Conservation (phyloP, 306 rosid species). For the Cicer pinnatifidum region DNA sequence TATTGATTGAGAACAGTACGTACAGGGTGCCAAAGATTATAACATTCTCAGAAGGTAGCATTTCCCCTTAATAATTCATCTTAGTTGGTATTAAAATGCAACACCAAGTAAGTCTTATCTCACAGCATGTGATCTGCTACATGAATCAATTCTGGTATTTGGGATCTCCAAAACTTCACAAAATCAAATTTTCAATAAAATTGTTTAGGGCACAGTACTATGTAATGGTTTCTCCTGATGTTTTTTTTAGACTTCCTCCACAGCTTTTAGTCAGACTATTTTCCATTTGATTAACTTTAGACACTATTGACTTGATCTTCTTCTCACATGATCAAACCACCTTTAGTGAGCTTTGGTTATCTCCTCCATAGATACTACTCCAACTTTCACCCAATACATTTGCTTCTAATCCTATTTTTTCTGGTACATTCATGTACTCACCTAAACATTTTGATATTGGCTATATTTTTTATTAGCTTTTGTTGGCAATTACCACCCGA, state of each 20-base stretch:
- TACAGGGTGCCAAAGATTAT: not conserved
- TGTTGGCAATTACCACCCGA: constrained; percentile 2
- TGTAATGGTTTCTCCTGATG: not conserved
- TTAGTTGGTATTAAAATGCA: not conserved
- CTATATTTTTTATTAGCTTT: not conserved
- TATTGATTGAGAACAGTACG: constrained; percentile 14
- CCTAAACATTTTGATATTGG: not conserved
- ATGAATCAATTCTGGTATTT: constrained; percentile 12
- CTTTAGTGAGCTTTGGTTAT: not conserved
- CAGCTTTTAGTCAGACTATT: not conserved
- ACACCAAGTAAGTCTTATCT: not conserved
- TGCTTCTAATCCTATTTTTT: constrained; percentile 33
- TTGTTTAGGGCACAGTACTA: not conserved
- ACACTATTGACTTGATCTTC: not conserved
- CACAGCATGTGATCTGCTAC: not conserved
- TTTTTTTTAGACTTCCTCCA: not conserved
- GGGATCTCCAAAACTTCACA: not conserved
- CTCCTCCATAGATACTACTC: constrained; percentile 8
- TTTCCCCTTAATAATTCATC: constrained; percentile 7
- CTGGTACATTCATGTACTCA: not conserved
- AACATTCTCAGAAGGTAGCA: not conserved
- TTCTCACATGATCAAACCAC: constrained; percentile 37
- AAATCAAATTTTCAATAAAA: constrained; percentile 19
- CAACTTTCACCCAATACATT: not conserved
- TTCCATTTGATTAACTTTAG: constrained; percentile 13